phyloP scores from a whole-genome alignment of 2,329 filamentous ascomycete species.

The Coniochaeta sp. region DNA sequence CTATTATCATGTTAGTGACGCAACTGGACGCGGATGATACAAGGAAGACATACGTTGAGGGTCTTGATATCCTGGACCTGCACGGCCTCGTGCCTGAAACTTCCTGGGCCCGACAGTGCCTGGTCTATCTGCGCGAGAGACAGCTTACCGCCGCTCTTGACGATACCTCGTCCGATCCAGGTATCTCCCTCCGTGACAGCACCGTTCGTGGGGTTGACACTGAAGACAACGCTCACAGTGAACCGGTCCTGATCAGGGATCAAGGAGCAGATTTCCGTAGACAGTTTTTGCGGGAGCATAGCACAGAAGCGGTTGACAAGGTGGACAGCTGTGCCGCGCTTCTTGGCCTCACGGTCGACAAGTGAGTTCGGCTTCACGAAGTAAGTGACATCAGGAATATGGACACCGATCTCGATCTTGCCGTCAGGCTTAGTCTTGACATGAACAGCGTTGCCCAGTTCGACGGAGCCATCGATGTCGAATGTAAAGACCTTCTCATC shows the following conservation, averaged over 20 bases:
- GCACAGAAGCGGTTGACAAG: slow-evolving; percentile 82
- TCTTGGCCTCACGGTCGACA: slow-evolving; percentile 95
- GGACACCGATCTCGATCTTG: slow-evolving; percentile 87
- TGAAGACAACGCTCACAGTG: slow-evolving; percentile 88
- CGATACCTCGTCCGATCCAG: slow-evolving; percentile 89
- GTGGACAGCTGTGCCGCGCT: slow-evolving; percentile 93
- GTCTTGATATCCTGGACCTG: slow-evolving; percentile 72
- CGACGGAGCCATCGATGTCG: slow-evolving; percentile 78
- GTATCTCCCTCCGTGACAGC: slow-evolving; percentile 75
- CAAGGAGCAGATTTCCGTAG: slow-evolving; percentile 81
- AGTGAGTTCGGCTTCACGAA: slow-evolving; percentile 96
- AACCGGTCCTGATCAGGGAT: slow-evolving; percentile 82
- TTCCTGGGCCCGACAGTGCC: slow-evolving; percentile 59
- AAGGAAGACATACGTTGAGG: slow-evolving; percentile 51
- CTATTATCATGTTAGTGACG: slow-evolving; percentile 28
- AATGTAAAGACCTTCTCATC: slow-evolving; percentile 85
- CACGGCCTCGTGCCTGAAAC: slow-evolving; percentile 57
- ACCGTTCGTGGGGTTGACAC: slow-evolving; percentile 75
- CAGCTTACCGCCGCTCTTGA: slow-evolving; percentile 85
- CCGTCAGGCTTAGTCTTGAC: slow-evolving; percentile 78
- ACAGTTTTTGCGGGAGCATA: slow-evolving; percentile 81
- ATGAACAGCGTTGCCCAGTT: slow-evolving; percentile 89
- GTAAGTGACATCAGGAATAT: slow-evolving; percentile 91
- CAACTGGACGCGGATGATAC: not conserved
- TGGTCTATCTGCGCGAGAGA: slow-evolving; percentile 80